Evolutionary conservation across 495 filamentous ascomycete genomes (phyloP), one percentile per base, ranked within the genome.

Genomic region (Neurospora sp.): DNA sequence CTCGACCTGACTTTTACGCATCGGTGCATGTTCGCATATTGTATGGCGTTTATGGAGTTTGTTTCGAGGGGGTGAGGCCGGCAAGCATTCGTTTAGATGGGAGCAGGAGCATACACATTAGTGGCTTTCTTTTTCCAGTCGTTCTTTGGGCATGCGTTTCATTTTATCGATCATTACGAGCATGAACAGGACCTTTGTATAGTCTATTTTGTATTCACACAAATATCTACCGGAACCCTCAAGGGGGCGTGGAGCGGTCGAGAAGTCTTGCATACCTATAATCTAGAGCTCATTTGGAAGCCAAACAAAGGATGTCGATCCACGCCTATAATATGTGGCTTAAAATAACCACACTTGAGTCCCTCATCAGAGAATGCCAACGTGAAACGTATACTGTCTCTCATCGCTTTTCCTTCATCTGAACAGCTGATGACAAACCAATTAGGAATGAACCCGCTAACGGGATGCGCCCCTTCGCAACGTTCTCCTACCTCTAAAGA

Each of bases 401-500:
- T 27, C 10, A 31, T 6, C 11, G 23, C 35, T 35, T 35, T 35
- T 35, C 35, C 35, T 35, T 35, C 35, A 35, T 35, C 35, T 35
- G 35, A 35, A 35, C 35, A 35, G 35, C 35, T 35, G 4, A 35
- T 35, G 35, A 35, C 35, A 35, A 35, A 35, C 35, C 35, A 35
- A 35, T 35, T 35, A 35, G 35, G 35, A 35, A 5, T 35, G 35
- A 35, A 35, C 35, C 35, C 35, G 35, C 35, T 35, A 35, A 35
- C 35, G 35, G 35, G 35, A 35, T 35, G 35, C 35, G 4, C 35
- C 35, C 35, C 35, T 35, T 35, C 35, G 35, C 20, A 23, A 27
- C 11, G 11, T 12, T 27, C 12, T 31, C 69, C 42, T 69, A 39
- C 72, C 54, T n/a, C 75, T 76, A 80, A 46, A 78, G 60, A 35